Evolutionary conservation across 345 rosid species (phyloP).

Genomic region (Melaleuca alternifolia): DNA sequence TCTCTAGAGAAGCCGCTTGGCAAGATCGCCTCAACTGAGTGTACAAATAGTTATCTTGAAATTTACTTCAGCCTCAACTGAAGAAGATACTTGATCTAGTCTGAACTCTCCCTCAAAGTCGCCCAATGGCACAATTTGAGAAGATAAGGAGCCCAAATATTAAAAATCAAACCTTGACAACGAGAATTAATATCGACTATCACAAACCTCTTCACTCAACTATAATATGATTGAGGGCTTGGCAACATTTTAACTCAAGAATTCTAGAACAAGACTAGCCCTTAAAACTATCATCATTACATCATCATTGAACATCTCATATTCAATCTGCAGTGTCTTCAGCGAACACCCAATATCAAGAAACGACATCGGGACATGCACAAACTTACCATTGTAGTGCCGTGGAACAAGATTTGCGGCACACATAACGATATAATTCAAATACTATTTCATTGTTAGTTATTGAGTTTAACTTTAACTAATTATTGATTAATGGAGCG

Average conservation of each 20-base stretch:
- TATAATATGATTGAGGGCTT: not conserved
- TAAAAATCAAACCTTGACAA: not conserved
- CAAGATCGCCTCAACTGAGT: too few relatives aligned
- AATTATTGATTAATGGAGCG: too few relatives aligned
- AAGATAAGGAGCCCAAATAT: not conserved
- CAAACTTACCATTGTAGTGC: not conserved
- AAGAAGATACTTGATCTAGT: not conserved
- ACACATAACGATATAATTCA: too few relatives aligned
- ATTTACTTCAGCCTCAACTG: not conserved
- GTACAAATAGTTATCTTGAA: too few relatives aligned
- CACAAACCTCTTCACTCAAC: not conserved
- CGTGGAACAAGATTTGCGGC: not conserved
- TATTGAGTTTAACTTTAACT: too few relatives aligned
- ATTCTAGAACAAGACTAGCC: not conserved
- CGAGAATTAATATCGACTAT: not conserved
- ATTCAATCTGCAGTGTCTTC: not conserved
- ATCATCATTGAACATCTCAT: not conserved
- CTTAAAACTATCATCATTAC: not conserved
- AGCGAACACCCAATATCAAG: not conserved
- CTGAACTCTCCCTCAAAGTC: not conserved
- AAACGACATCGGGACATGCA: not conserved
- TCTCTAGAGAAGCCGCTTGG: too few relatives aligned
- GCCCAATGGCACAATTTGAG: not conserved
- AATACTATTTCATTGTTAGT: too few relatives aligned
- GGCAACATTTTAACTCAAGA: not conserved